Conservation (phyloP, 1,284 basidiomycete genomes). For the Xanthoconium separans region DNA sequence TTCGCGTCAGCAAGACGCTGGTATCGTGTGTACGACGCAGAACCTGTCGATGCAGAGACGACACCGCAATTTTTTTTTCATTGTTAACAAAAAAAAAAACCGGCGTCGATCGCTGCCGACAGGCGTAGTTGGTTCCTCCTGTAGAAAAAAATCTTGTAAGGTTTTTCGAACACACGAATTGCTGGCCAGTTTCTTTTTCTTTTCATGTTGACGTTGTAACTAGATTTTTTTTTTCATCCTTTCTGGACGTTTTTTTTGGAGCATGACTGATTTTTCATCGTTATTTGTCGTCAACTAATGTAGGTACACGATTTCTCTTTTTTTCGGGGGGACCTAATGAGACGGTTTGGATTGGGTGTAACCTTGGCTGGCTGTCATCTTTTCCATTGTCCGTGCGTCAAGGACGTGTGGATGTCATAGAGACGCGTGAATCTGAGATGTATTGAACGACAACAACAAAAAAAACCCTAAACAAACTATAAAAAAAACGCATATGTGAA, state of each 20-base stretch:
- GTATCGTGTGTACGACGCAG: background rate
- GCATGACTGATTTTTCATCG: background rate
- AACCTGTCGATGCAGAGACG: background rate
- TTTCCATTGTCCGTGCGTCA: too few relatives aligned
- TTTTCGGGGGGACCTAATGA: background rate
- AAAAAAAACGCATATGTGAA: too few relatives aligned
- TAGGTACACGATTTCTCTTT: background rate
- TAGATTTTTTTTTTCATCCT: too few relatives aligned
- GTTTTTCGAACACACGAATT: slow-evolving; percentile 8
- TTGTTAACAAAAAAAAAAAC: background rate
- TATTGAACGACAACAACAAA: too few relatives aligned
- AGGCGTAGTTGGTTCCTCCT: slow-evolving; percentile 5
- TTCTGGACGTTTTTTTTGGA: background rate
- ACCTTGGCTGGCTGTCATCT: too few relatives aligned
- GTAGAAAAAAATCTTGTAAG: background rate
- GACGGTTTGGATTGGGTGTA: background rate
- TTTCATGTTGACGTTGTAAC: background rate
- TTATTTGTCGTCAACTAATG: background rate
- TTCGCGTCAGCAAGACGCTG: slow-evolving; percentile 8
- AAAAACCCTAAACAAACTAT: too few relatives aligned
- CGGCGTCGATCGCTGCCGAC: slow-evolving; percentile 3
- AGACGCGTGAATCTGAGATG: too few relatives aligned
- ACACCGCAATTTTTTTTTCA: too few relatives aligned
- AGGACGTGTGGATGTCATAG: too few relatives aligned
- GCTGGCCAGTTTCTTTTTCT: slow-evolving; percentile 12